A percentile compares a stretch with the other conserved stretches of the same genome.
These are phyloP conservation scores for Paraurostyla sp. DNA, from an alignment of 73 alveolate genomes.

Conservation along the genomic window DNA sequence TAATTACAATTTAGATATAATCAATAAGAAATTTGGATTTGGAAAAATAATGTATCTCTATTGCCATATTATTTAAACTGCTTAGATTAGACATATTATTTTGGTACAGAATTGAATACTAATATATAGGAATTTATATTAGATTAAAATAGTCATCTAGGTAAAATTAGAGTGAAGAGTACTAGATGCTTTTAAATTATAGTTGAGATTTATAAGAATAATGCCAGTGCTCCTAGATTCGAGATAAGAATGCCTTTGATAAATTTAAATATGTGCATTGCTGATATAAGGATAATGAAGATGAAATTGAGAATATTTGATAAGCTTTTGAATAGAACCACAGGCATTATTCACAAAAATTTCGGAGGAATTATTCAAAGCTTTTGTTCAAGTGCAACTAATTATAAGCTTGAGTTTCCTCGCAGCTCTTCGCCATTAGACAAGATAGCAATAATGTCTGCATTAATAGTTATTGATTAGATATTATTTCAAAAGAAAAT, in stretches of 20 bases:
- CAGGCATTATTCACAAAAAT: conserved; percentile 1
- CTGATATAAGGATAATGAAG: neutral
- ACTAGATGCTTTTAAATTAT: neutral
- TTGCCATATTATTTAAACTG: neutral
- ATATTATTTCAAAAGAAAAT: neutral
- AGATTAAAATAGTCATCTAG: neutral
- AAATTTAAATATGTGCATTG: neutral
- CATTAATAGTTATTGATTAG: neutral
- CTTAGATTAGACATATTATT: neutral
- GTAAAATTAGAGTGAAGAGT: neutral
- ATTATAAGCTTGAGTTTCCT: neutral
- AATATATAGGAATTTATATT: neutral
- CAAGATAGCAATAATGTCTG: neutral
- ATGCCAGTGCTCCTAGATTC: neutral
- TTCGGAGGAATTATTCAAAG: neutral
- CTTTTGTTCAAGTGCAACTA: neutral
- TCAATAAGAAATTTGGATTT: neutral
- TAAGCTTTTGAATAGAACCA: neutral
- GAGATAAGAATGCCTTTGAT: neutral
- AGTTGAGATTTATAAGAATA: neutral
- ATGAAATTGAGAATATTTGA: neutral
- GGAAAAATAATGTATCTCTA: neutral
- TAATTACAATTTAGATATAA: neutral
- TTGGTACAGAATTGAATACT: neutral
- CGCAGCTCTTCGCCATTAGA: neutral